Evolutionary conservation across 345 rosid genomes (phyloP), one percentile per base, ranked within the genome.

Genomic region (Salix caprea): DNA sequence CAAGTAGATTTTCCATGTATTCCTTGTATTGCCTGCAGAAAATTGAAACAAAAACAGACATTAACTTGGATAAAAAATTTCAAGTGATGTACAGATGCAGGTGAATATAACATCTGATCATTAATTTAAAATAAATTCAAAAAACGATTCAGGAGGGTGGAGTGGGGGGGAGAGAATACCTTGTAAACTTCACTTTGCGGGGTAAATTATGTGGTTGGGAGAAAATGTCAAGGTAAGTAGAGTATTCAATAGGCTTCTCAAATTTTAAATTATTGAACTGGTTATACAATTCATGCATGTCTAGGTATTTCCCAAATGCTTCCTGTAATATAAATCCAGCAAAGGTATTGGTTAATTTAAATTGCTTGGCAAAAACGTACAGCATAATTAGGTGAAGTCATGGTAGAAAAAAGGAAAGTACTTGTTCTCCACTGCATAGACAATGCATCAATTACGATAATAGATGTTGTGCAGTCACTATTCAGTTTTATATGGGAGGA

Each of bases 221-320:
- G 72, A 94, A 94, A 12, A 85, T 76, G 84, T 94, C 94, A 73
- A 96, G 96, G 87, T 90, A 96, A 64, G 91, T 85, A 39, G 97
- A 84, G 71, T 96, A 94, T 36, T 96, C 99, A 75, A 94, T 87
- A 69, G 82, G 89, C 79, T 91, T 88, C 77, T 98, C 99, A 40
- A 94, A 94, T 78, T 91, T 94, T 54, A 89, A 90, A 84, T 96
- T 94, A 78, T 90, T 85, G 75, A 88, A 94, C 74, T 85, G 94
- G 83, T 92, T 83, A 87, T 86, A 94, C 84, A 96, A 77, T 78
- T 94, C 98, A 74, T 94, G 99, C 89, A 96, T 70, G 85, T 96
- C 99, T 52, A 94, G 79, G 82, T 91, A 90, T 58, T 92, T 91
- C 58, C 97, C 99, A 74, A 73, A 72, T 8, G 97, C 94, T 89